Evolutionary conservation across 2,329 filamentous ascomycete genomes (phyloP), one percentile per base, ranked within the genome.

Genomic region (Paramyrothecium sp.): DNA sequence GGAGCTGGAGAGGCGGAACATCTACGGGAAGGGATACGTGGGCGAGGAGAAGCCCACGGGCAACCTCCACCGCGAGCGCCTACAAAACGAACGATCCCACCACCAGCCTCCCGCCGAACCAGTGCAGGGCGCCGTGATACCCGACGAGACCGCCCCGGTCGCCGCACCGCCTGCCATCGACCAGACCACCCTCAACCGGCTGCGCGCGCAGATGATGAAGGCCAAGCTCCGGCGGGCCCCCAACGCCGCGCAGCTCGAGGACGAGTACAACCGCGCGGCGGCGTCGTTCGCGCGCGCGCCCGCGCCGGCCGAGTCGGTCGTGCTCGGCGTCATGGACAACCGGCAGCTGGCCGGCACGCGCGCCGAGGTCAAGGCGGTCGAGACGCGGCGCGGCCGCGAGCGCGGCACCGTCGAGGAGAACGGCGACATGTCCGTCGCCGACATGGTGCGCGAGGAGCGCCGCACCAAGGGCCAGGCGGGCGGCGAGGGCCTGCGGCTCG

Each of bases 171-270:
- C 67, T 3, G 77, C 78, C 19, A 75, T 96, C 20, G 90, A 96
- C 65, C 87, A 90, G 67, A 95, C 91, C 0, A 80, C 88, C 0
- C 79, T 99, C 56, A 99, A 99, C 73, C 88, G 91, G 59, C 83
- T 99, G 53, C 93, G 94, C 62, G 95, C 95, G 0, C 90, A 95
- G 67, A 88, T 98, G 80, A 94, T 99, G 89, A 97, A 96, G 71
- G 95, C 95, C 4, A 96, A 96, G 69, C 78, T 99, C 51, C 89
- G 88, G 59, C 88, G 89, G 17, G 87, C 90, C 0, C 84, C 91
- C 0, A 87, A 96, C 63, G 89, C 87, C 1, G 85, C 85, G 2
- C 83, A 88, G 62, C 83, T 99, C 2, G 92, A 99, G 70, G 84
- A 85, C 20, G 88, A 95, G 63, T 99, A 97, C 76, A 91, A 92